These are phyloP conservation scores for Cryptococcus depauperatus DNA, from an alignment of 1,284 basidiomycete genomes.

Conservation along the genomic window DNA sequence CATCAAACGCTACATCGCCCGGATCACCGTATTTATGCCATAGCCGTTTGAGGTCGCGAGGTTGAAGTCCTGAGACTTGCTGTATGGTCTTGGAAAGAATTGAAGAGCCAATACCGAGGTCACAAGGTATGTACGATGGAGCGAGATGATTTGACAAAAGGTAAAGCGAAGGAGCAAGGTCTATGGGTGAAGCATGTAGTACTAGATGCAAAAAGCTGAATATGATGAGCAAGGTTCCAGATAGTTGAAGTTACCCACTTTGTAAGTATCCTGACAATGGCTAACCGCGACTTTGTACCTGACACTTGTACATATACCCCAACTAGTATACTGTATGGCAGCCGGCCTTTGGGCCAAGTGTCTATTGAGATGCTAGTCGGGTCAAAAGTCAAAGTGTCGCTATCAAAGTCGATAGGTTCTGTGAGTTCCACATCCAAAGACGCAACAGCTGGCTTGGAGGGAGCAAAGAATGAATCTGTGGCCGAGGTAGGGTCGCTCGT, in stretches of 20 bases:
- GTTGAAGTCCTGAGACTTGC: conserved; percentile 68
- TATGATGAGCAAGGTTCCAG: neutral
- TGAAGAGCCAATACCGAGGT: conserved; percentile 68
- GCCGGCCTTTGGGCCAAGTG: conserved; percentile 43
- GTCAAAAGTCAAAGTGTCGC: conserved; percentile 43
- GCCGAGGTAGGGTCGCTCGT: conserved; percentile 26
- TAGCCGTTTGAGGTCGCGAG: conserved; percentile 57
- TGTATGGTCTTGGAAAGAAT: conserved; percentile 72
- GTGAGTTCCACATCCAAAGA: conserved; percentile 22
- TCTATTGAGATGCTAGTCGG: conserved; percentile 44
- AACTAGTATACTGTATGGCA: conserved; percentile 75
- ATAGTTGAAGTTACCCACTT: conserved; percentile 49
- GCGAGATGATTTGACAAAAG: conserved; percentile 78
- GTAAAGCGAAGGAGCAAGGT: conserved; percentile 75
- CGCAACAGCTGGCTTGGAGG: conserved; percentile 14
- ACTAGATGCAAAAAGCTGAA: conserved; percentile 57
- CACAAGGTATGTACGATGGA: conserved; percentile 64
- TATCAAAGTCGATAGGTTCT: conserved; percentile 42
- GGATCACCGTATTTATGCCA: conserved; percentile 56
- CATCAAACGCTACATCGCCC: conserved; percentile 73
- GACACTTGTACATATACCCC: conserved; percentile 66
- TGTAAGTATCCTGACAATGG: conserved; percentile 70
- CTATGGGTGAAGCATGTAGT: conserved; percentile 58
- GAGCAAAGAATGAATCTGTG: conserved; percentile 12
- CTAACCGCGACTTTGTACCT: conserved; percentile 69